Conservation (phyloP, 441 rosid species). For the Populus hybrid region DNA sequence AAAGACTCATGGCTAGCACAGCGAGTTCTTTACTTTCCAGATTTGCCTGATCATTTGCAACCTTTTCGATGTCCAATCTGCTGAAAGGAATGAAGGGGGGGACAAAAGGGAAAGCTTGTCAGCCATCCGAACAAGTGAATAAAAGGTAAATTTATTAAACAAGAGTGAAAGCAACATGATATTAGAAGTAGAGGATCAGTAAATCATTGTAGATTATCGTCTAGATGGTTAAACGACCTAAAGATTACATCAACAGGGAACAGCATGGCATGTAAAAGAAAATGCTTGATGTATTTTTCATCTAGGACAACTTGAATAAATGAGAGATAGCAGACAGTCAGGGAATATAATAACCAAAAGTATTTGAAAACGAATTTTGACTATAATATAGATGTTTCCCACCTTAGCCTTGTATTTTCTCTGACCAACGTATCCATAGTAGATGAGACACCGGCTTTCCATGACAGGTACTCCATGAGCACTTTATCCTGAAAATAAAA, state of each 20-base stretch:
- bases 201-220: neutral
- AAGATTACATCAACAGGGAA: neutral
- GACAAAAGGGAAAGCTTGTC: conserved; percentile 7
- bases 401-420: conserved; percentile 73
- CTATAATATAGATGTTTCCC: conserved; percentile 9
- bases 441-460: conserved; percentile 57
- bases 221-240: neutral
- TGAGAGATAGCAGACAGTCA: neutral
- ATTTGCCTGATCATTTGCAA: conserved; percentile 52
- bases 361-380: neutral
- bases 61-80: conserved; percentile 68
- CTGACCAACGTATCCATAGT: conserved; percentile 47
- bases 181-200: neutral
- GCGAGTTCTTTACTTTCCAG: conserved; percentile 70
- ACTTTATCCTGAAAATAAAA: conserved; percentile 46
- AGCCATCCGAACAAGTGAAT: neutral
- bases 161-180: neutral
- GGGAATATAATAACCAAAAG: neutral
- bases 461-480: conserved; percentile 45
- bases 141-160: neutral
- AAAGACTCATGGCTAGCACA: conserved; percentile 56
- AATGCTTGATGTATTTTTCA: neutral
- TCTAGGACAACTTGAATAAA: neutral
- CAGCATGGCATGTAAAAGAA: neutral
- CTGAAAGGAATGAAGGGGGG: neutral